These are phyloP conservation scores for Cordyceps tenuipes DNA, from an alignment of 2,329 filamentous ascomycete genomes.

Conservation along the genomic window DNA sequence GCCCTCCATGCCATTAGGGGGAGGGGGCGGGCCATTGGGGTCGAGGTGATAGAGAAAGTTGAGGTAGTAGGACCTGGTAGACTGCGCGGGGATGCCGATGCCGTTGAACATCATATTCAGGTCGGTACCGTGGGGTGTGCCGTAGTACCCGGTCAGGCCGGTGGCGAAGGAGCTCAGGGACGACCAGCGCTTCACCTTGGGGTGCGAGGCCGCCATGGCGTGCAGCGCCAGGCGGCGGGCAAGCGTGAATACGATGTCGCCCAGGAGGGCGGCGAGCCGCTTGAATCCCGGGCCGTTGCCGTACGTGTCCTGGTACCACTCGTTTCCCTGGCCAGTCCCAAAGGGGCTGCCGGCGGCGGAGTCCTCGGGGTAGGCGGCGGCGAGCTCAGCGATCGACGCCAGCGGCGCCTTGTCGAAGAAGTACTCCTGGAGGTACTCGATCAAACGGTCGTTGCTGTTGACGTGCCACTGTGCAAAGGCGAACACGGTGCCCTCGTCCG, in stretches of 20 bases:
- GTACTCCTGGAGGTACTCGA: slow-evolving; percentile 50
- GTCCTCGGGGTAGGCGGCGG: slow-evolving; percentile 50
- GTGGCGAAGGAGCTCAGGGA: slow-evolving; percentile 60
- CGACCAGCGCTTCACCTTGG: slow-evolving; percentile 58
- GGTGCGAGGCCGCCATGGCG: slow-evolving; percentile 36
- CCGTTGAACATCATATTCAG: slow-evolving; percentile 62
- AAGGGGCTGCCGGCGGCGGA: slow-evolving; percentile 61
- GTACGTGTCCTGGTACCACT: slow-evolving; percentile 44
- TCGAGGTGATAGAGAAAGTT: slow-evolving; percentile 63
- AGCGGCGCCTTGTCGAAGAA: slow-evolving; percentile 52
- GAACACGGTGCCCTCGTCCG: slow-evolving; percentile 74
- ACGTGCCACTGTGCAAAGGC: slow-evolving; percentile 61
- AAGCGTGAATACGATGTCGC: slow-evolving; percentile 68
- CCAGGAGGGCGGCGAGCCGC: slow-evolving; percentile 64
- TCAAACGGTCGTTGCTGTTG: slow-evolving; percentile 49
- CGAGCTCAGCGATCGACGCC: slow-evolving; percentile 44
- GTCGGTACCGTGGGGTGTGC: slow-evolving; percentile 31
- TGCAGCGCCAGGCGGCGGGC: slow-evolving; percentile 58
- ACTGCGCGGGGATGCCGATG: slow-evolving; percentile 50
- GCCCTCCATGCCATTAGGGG: slow-evolving; percentile 46
- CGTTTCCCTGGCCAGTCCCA: slow-evolving; percentile 59
- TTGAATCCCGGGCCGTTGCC: slow-evolving; percentile 69
- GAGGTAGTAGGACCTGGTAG: slow-evolving; percentile 61
- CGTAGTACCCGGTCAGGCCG: slow-evolving; percentile 7
- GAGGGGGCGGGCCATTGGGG: too few species aligned